A percentile compares a stretch with the other conserved stretches of the same genome.
Conservation (phyloP, 352 stramenopile genomes). For the Achlya hypogyna region DNA sequence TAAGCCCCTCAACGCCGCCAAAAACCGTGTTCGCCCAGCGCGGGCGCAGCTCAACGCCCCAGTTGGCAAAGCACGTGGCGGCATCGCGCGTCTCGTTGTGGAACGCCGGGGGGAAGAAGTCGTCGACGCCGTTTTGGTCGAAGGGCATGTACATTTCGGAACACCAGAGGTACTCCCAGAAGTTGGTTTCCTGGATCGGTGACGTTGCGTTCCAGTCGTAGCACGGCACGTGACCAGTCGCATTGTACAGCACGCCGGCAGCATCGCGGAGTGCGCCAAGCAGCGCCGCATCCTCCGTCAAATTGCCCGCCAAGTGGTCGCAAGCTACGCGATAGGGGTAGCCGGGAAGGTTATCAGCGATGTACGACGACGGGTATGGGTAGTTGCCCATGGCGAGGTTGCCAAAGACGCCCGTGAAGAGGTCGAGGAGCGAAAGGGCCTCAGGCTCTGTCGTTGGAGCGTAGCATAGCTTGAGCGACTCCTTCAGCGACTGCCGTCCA, state of each 20-base stretch:
- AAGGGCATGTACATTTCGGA: slow-evolving; percentile 69
- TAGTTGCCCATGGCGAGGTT: slow-evolving; percentile 95
- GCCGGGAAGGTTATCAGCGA: slow-evolving; percentile 85
- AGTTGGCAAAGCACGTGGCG: slow-evolving; percentile 48
- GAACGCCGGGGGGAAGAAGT: slow-evolving; percentile 82
- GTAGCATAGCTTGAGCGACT: slow-evolving; percentile 46
- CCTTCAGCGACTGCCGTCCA: slow-evolving; percentile 36
- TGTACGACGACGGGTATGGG: slow-evolving; percentile 93
- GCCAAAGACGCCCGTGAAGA: slow-evolving; percentile 74
- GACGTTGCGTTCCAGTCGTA: slow-evolving; percentile 48
- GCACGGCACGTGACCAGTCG: slow-evolving; percentile 44
- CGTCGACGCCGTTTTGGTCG: slow-evolving; percentile 48
- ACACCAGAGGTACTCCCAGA: slow-evolving; percentile 77
- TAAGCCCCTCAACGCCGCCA: slow-evolving; percentile 55
- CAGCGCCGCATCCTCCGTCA: slow-evolving; percentile 28
- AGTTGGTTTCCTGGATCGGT: slow-evolving; percentile 38
- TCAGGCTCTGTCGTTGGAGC: slow-evolving; percentile 32
- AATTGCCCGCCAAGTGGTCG: slow-evolving; percentile 41
- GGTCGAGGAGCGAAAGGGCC: slow-evolving; percentile 44
- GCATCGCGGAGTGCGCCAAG: slow-evolving; percentile 44
- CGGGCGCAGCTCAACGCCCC: slow-evolving; percentile 52
- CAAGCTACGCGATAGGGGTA: slow-evolving; percentile 87
- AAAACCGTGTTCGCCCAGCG: slow-evolving; percentile 63
- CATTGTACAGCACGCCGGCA: slow-evolving; percentile 73
- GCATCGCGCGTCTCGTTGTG: slow-evolving; percentile 59